phyloP scores from a whole-genome alignment of 495 filamentous ascomycete genomes.

The Hypoxylon fragiforme region DNA sequence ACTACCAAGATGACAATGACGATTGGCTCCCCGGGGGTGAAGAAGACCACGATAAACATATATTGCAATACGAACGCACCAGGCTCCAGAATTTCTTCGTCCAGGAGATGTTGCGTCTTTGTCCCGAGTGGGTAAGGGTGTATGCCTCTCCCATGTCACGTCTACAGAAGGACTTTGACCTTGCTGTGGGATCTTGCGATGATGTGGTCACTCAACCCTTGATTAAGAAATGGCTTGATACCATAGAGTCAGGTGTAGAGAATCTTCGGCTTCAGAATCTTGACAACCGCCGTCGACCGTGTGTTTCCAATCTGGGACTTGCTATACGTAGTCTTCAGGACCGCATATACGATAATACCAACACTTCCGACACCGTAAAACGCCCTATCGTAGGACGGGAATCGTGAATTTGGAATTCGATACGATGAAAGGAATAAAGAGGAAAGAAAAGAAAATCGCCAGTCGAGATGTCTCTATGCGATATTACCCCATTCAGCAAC shows the following conservation, averaged over 20 bases:
- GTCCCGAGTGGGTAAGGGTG: background rate
- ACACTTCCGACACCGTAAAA: slow-evolving; percentile 2
- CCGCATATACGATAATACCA: slow-evolving; percentile 1
- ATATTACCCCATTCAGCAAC: too few relatives aligned
- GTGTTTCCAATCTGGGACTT: background rate
- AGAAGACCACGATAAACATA: slow-evolving; percentile 1
- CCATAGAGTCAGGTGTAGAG: background rate
- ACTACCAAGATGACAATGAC: background rate
- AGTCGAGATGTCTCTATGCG: too few relatives aligned
- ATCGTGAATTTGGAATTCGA: background rate
- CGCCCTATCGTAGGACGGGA: background rate
- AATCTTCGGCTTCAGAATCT: background rate
- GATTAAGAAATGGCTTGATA: background rate
- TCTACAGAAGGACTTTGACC: background rate
- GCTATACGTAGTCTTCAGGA: slow-evolving; percentile 1
- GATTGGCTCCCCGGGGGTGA: background rate
- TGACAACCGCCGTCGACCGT: background rate
- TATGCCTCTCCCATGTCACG: background rate
- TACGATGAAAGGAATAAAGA: background rate
- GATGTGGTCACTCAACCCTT: background rate
- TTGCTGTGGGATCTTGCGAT: background rate
- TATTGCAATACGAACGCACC: background rate
- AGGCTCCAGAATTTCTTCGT: background rate
- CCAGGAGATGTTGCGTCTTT: background rate
- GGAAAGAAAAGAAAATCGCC: too few relatives aligned